Percentiles rank a stretch among this genome's conserved stretches.
Conservation (phyloP, 192 early-diverging fungal species). For the Spizellomyces punctatus region DNA sequence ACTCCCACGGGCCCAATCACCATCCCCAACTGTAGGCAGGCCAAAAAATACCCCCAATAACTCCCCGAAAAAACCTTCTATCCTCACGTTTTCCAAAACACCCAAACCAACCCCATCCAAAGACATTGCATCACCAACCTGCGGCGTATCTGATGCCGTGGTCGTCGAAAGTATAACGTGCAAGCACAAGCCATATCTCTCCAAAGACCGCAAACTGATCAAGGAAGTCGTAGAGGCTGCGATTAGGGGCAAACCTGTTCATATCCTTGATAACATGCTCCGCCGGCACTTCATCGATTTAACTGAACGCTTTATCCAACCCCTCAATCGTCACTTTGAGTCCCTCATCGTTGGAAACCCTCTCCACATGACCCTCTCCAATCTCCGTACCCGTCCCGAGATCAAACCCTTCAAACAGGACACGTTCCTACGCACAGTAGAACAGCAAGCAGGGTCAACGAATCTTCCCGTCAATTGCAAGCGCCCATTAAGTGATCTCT, state of each 20-base stretch:
- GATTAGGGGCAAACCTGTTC: slow-evolving; percentile 60
- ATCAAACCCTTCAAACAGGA: slow-evolving; percentile 80
- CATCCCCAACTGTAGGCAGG: no score
- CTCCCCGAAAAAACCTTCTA: no score
- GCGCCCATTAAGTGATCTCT: slow-evolving; percentile 76
- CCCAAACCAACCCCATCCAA: background rate
- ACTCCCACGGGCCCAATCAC: background rate
- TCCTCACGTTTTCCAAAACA: background rate
- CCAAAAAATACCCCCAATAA: no score
- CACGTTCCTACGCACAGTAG: slow-evolving; percentile 68
- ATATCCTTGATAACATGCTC: slow-evolving; percentile 88
- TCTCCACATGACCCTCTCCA: slow-evolving; percentile 53
- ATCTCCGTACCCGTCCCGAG: slow-evolving; percentile 55
- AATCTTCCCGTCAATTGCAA: slow-evolving; percentile 51
- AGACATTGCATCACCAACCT: background rate
- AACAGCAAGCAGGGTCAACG: slow-evolving; percentile 47
- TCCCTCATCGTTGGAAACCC: slow-evolving; percentile 75
- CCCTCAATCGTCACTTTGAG: slow-evolving; percentile 93
- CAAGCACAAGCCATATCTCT: slow-evolving; percentile 80
- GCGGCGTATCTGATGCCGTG: background rate
- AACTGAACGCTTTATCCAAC: slow-evolving; percentile 91
- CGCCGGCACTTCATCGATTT: slow-evolving; percentile 91
- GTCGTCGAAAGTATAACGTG: slow-evolving; percentile 22
- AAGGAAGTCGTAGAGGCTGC: slow-evolving; percentile 75
- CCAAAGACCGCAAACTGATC: slow-evolving; percentile 80